Evolutionary conservation across 371 early-diverging fungal species (phyloP), one percentile per base, ranked within the genome.

Genomic region (Nematocida minor): DNA sequence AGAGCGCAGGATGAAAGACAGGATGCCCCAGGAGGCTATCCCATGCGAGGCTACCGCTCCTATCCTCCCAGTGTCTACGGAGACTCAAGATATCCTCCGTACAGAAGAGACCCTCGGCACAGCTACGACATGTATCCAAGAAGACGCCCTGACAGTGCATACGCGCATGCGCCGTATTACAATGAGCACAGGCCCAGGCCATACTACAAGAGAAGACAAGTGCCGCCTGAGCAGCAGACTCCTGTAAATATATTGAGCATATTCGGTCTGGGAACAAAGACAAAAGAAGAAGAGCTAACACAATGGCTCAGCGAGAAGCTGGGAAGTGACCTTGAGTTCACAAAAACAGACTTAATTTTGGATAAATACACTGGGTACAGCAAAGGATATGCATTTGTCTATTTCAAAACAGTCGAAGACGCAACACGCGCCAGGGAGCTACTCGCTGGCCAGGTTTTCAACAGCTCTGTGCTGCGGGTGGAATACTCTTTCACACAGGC

Each of bases 311-410:
- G 31, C 32, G 80, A 82, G 48, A 55, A 66, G 25, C 40, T 84
- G 16, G 40, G 62, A 40, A 49, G 25, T 4, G 77, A 77, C 20
- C 66, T 81, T 40, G 25, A 38, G 60, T 69, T 79, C 42, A 63
- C 48, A 29, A 68, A 80, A 36, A 29, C 81, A 4, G 60, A 74
- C 18, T 44, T 82, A 14, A 63, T 84, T 16, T 44, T 66, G 20
- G 82, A 84, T 55, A 79, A 70, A 42, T 48, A 77, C 31, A 82
- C 80, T 3, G 63, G 67, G 41, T 49, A 68, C 34, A 68, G 77
- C 51, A 53, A 74, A 46, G 81, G 82, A 41, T 84, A 81, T 81
- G 82, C 79, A 31, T 84, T 84, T 66, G 53, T 84, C 1, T 81
- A 84, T 42, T 84, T 84, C 63, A 40, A 79, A 4, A 69, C 81